Conservation (phyloP, 2,329 filamentous ascomycete genomes). For the Diaporthe sp. region DNA sequence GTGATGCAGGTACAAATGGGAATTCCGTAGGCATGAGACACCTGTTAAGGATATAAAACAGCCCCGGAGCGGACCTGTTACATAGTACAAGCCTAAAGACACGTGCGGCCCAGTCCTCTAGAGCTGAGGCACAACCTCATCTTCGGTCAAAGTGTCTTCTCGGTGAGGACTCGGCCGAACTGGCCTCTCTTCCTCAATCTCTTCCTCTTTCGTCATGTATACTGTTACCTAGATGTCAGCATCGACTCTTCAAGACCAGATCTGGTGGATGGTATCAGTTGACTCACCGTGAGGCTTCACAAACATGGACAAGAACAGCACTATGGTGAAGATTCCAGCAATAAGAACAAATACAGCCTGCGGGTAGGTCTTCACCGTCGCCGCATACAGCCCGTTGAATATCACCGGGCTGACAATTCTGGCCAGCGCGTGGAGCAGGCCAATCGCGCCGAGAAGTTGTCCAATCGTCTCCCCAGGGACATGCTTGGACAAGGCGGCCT, state of each 20-base stretch:
- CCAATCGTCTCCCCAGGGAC: slow-evolving; percentile 86
- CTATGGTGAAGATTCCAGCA: slow-evolving; percentile 74
- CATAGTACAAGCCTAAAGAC: background rate
- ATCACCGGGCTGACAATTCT: slow-evolving; percentile 84
- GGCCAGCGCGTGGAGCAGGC: slow-evolving; percentile 85
- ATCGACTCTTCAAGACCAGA: background rate
- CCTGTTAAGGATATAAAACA: background rate
- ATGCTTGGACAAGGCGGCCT: slow-evolving; percentile 90
- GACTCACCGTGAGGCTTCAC: slow-evolving; percentile 81
- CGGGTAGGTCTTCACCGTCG: slow-evolving; percentile 82
- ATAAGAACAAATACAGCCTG: slow-evolving; percentile 89
- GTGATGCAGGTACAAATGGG: slow-evolving; percentile 5
- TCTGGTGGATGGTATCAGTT: background rate
- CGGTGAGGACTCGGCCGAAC: slow-evolving; percentile 21
- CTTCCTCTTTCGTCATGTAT: slow-evolving; percentile 41
- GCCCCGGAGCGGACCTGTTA: background rate
- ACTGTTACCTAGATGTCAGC: slow-evolving; percentile 39
- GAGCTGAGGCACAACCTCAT: slow-evolving; percentile 45
- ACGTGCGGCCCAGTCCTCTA: slow-evolving; percentile 22
- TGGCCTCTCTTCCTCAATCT: background rate
- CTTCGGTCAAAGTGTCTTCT: slow-evolving; percentile 42
- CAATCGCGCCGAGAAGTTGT: slow-evolving; percentile 88
- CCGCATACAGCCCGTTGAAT: slow-evolving; percentile 89
- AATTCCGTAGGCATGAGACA: background rate
- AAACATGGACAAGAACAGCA: slow-evolving; percentile 77